Evolutionary conservation across 1,139 yeast species (phyloP), one percentile per base, ranked within the genome.

Genomic region (Saccharomyces hybrid): DNA sequence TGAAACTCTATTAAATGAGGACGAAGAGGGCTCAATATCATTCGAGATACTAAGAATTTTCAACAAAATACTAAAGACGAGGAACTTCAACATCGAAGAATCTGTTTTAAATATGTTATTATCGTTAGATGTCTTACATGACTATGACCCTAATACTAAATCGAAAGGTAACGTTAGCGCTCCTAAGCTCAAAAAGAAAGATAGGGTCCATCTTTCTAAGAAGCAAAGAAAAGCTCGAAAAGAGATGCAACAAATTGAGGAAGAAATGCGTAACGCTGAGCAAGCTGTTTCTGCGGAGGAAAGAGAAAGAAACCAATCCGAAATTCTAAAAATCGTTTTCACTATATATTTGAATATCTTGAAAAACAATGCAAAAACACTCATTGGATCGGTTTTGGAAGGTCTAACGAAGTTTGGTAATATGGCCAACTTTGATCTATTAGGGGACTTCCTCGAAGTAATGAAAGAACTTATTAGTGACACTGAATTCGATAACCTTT

Each of bases 361-460:
- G 59, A 86, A 81, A 67, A 79, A 78, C 29, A 77, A 82, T 48
- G 79, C 82, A 28, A 80, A 81, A 49, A 79, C 81, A n/a, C 75
- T 93, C 54, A 83, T 89, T 77, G 96, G 95, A 7, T 79, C 93
- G 0, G 95, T 93, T 0, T 76, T 93, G 53, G 98, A 93, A 74
- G 98, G 98, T 5, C 73, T 93, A 55, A 88, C 97, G 1, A 83
- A 82, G 67, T 90, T 85, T 67, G 96, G 98, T 2, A 93, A 85
- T 65, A 84, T 91, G 83, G 91, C 95, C 41, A 93, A 93, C 67
- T 82, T 93, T 53, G 98, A 93, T 61, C 76, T 93, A 53, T 79
- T 93, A 62, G 98, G 98, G 29, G 99, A 93, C 69, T 83, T 93
- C 70, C 76, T 93, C 51, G 95, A 87, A 68, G 96, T 90, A 2